Base-by-base conservation (phyloP, 257 asterid species). In the Nicotiana noctiflora region DNA sequence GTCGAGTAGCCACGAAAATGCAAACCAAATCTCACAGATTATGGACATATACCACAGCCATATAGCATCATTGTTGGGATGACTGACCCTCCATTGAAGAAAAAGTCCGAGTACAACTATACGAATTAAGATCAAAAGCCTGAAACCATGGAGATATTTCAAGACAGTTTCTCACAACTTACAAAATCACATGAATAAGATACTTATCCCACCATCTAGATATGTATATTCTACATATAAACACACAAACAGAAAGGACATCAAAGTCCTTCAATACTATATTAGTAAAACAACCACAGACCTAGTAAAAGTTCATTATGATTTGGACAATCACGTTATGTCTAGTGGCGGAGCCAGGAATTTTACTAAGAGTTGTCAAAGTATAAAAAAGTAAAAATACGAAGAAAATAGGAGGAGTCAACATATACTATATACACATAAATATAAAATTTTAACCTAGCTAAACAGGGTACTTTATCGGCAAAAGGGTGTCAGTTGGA, bases 21-120 rank as follows among this genome's bases (percentile, higher is more conserved):
- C 97, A 82, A 93, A 93, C 98, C 98, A 93, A 37, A 92, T 66
- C 86, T 93, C 98, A 40, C 98, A 93, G 64, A 93, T 77, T 64
- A 93, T 40, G 1, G 98, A 93, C 96, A 93, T 93, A 77, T 88
- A 51, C 98, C 98, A 93, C n/a, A 93, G 82, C 98, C 98, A 93
- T 84, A 92, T 89, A 12, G 98, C 98, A 78, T 91, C 94, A 29
- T 88, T 82, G n/a, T 93, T 93, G 0, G 97, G 97, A 84, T 93
- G 77, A 68, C 81, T 84, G 77, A 93, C 74, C 70, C 98, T 90
- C 98, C 97, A 93, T 62, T 65, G 70, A 83, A 93, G 87, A 84
- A 93, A 93, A 29, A 93, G 81, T 70, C 86, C 97, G 19, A 93
- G 97, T n/a, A 92, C 87, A 56, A 67, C 88, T 87, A 93, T 88